Evolutionary conservation across 208 protist species (phyloP), one percentile per base, ranked within the genome.

Genomic region (Leishmania major): DNA sequence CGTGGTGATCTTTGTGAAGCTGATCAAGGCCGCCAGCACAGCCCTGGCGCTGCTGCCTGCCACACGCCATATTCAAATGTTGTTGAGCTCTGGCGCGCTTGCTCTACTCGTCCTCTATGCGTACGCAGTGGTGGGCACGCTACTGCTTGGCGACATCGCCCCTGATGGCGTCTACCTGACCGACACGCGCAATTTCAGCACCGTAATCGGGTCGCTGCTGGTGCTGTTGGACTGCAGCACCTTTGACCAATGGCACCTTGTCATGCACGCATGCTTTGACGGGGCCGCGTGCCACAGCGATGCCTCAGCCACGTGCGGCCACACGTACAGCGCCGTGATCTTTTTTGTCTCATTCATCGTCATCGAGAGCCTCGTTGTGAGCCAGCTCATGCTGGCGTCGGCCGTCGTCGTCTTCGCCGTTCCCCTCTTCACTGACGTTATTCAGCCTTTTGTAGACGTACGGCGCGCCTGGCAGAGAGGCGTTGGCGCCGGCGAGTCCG

Each of bases 111-210:
- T 87, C 1, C 83, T 94, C 3, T 72, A 94, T n/a, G 77, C 74
- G 28, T 96, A 92, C 83, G 89, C 85, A 22, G 84, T 90, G 1
- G 88, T 93, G 13, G 93, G 88, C 22, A 86, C 84, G 11, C 70
- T 82, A 2, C 22, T 96, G 15, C 91, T 96, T 71, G 89, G 90
- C 67, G 71, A 83, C 70, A 75, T 93, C 28, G 75, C 77, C 37
- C 55, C 81, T 8, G 69, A 86, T 64, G 79, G 80, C 55, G n/a
- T 28, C 37, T 84, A 83, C 40, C 60, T 94, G n/a, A 87, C 86
- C 5, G 80, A 82, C n/a, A 85, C 89, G 79, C 86, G 84, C 25
- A 94, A 94, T 81, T 96, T 96, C 80, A 59, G 74, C 51, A 94
- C 88, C 3, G 84, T 93, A 11, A 85, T 89, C 69, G 76, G 76